These are phyloP conservation scores for Nemania sp. DNA, from an alignment of 2,329 filamentous ascomycete species.

Conservation along the genomic window DNA sequence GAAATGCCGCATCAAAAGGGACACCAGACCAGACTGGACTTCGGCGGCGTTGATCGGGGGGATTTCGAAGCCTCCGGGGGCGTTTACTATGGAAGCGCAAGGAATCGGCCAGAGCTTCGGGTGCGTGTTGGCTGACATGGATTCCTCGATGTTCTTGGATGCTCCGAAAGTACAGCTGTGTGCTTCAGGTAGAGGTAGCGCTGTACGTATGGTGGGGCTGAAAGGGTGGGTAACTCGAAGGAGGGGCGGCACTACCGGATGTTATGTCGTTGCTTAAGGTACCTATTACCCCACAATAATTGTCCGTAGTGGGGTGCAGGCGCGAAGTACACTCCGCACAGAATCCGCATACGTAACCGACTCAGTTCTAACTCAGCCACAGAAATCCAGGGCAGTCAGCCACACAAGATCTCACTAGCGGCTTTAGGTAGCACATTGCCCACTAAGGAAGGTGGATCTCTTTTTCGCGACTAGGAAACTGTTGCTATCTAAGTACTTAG, in stretches of 20 bases:
- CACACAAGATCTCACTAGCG: background rate
- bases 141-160: slow-evolving; percentile 19
- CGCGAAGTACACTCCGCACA: too few relatives aligned
- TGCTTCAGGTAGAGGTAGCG: background rate
- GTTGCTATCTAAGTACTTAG: slow-evolving; percentile 27
- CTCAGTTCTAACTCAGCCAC: background rate
- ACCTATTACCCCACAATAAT: background rate
- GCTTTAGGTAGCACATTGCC: background rate
- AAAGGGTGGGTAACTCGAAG: background rate
- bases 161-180: slow-evolving; percentile 11
- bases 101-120: slow-evolving; percentile 25
- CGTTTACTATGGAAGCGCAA: slow-evolving; percentile 20
- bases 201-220: slow-evolving; percentile 20
- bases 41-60: background rate
- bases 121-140: slow-evolving; percentile 27
- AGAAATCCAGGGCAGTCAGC: background rate
- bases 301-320: too few relatives aligned
- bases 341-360: too few relatives aligned
- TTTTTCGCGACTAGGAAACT: slow-evolving; percentile 32
- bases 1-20: slow-evolving; percentile 5
- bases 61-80: slow-evolving; percentile 12
- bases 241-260: slow-evolving; percentile 21
- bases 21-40: background rate
- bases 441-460: slow-evolving; percentile 11
- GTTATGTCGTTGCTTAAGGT: background rate